phyloP scores from a whole-genome alignment of 225 moss, liverwort and hornwort species.

The Anthoceros angustus region DNA sequence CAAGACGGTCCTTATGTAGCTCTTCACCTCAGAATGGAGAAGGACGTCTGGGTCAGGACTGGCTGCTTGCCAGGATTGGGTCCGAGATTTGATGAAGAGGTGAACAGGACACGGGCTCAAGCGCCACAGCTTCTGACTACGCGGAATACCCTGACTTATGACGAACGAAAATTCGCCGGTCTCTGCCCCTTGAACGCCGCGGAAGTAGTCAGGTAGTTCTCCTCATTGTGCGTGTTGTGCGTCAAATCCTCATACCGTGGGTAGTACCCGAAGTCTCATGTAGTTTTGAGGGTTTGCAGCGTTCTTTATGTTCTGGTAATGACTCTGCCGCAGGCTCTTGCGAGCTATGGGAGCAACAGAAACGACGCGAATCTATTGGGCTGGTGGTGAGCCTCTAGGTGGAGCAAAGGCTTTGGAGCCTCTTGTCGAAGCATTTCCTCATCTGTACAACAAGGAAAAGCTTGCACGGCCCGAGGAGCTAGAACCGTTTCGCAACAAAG shows the following conservation, averaged over 20 bases:
- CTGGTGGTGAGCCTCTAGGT: conserved; percentile 41
- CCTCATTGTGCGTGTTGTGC: background rate
- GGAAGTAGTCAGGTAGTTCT: conserved; percentile 39
- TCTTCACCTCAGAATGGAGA: conserved; percentile 46
- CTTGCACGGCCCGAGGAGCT: conserved; percentile 35
- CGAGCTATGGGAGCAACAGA: conserved; percentile 41
- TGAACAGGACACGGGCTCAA: conserved; percentile 21
- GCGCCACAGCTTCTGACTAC: conserved; percentile 35
- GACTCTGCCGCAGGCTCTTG: conserved; percentile 23
- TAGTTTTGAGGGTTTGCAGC: background rate
- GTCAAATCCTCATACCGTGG: background rate
- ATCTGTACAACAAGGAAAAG: conserved; percentile 29
- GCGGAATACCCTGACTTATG: conserved; percentile 18
- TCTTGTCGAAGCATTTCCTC: conserved; percentile 24
- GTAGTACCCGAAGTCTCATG: background rate
- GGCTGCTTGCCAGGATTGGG: conserved; percentile 52
- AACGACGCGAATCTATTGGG: conserved; percentile 40
- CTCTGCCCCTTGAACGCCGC: conserved; percentile 40
- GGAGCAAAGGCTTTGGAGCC: conserved; percentile 23
- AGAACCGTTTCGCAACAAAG: conserved; percentile 26
- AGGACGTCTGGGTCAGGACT: conserved; percentile 54
- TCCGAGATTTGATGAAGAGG: conserved; percentile 22
- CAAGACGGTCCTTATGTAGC: conserved; percentile 35
- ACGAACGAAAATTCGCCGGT: conserved; percentile 33
- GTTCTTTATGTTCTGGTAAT: background rate